Evolutionary conservation across 2,329 filamentous ascomycete genomes (phyloP), one percentile per base, ranked within the genome.

Genomic region (Macrophomina phaseolina): DNA sequence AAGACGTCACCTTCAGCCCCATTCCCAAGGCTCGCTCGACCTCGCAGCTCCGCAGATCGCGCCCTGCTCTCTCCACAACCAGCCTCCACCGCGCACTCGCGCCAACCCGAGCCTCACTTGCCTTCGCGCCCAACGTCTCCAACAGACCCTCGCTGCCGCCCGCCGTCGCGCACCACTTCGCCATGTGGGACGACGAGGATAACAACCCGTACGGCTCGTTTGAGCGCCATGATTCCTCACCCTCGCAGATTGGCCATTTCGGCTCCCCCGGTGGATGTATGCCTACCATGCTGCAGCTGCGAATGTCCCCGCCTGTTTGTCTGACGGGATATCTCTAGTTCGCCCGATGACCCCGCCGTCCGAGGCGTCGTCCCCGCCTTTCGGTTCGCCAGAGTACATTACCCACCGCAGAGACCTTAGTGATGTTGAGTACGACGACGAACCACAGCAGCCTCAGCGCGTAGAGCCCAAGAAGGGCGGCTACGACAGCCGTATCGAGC

Each of bases 121-220:
- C 45, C 18, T 7, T 16, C 46, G 58, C 63, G 40, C 53, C 40
- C 18, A 40, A 48, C 14, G 6, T 28, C 34, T 38, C 63, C 55
- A 32, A n/a, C 32, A 42, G 49, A 28, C 51, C 11, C 12, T 60
- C 34, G 16, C 53, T 42, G 18, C 16, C 46, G 55, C 45, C 45
- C 45, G 32, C 9, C 28, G 34, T 34, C 46, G 34, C 61, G 61
- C 53, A 34, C 14, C 45, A 30, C 40, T 61, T 53, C 64, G 53
- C 48, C 72, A 98, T 98, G 94, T 98, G 94, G 94, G 96, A 97
- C 86, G 94, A 98, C 84, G 94, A 98, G 82, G 93, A 98, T 77
- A 98, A 98, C 82, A 98, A 98, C 79, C 94, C 94, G 5, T 97
- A 98, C 76, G 94, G 93, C 74, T 94, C 92, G 79, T 97, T 97